Percentiles rank a stretch among this genome's conserved stretches.
phyloP scores from a whole-genome alignment of 106 monocot genomes.

The Ottelia alismoides region DNA sequence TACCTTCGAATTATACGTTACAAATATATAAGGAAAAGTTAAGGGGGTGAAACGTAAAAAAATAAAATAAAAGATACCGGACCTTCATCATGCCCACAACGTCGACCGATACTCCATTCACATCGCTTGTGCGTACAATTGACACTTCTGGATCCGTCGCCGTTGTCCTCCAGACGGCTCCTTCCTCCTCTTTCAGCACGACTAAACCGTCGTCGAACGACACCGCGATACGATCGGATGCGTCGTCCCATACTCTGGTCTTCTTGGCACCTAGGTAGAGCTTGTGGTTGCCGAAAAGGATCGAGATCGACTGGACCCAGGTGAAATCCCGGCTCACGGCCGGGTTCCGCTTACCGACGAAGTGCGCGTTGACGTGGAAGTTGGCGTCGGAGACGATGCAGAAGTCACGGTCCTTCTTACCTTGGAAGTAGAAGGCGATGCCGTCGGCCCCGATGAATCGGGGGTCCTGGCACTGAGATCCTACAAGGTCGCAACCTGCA shows the following conservation, averaged over 20 bases:
- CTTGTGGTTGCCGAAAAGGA: conserved; percentile 32
- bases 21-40: too few relatives aligned
- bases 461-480: conserved; percentile 21
- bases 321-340: conserved; percentile 39
- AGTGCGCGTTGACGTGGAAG: conserved; percentile 62
- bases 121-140: neutral
- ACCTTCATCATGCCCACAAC: conserved; percentile 5
- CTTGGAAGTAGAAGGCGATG: conserved; percentile 52
- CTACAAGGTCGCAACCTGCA: neutral
- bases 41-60: too few relatives aligned
- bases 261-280: conserved; percentile 27
- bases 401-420: conserved; percentile 15
- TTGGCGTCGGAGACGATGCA: conserved; percentile 1
- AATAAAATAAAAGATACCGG: too few relatives aligned
- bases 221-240: conserved; percentile 24
- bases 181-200: neutral
- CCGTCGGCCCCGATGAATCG: conserved; percentile 56
- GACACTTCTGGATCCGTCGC: neutral
- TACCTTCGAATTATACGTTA: conserved; percentile 20
- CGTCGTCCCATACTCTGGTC: conserved; percentile 29
- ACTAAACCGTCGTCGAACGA: conserved; percentile 19
- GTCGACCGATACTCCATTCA: conserved; percentile 11
- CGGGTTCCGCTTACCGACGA: conserved; percentile 33
- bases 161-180: neutral
- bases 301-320: conserved; percentile 32